Base-by-base conservation (phyloP, 1,284 basidiomycete species). In the Leucoagaricus sp. region DNA sequence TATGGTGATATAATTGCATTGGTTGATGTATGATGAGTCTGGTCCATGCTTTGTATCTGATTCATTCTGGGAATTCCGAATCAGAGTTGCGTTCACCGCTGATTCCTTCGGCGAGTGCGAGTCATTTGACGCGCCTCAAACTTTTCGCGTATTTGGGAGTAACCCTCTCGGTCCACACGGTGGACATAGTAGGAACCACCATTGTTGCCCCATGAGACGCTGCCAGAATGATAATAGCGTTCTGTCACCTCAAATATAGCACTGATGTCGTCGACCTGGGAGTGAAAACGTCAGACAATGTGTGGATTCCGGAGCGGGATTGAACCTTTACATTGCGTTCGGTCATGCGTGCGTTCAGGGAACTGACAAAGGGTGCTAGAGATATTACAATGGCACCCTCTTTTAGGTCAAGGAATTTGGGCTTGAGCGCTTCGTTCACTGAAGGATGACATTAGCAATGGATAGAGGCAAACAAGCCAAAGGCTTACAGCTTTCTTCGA, bases 331-430 rank as follows among this genome's bases (percentile, higher is more conserved):
- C 86, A 60, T 90, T 91, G 28, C 88, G 84, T 63, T 89, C 85
- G 0, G 86, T 88, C 28, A 91, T 73, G n/a, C 87, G 80, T 25
- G 81, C 80, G 61, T 86, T 83, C 7, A 81, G 64, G 1, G 81
- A 79, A 12, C 82, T 77, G 34, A 86, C 86, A 62, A 91, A 91
- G 1, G 86, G 86, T 53, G 81, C 79, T 13, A 91, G 70, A 7
- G 89, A 91, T n/a, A 91, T 79, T 17, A 91, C 87, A 46, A 86
- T 82, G 1, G 89, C 89, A 29, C 89, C 89, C 61, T 91, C 89
- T 65, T 91, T 91, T 58, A 91, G 73, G 67, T 91, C 89, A 45
- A 91, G 69, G 65, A 91, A 91, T 64, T 87, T 89, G 21, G 86
- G 84, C 49, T 84, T 76, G 10, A 91, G 70, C 0, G 84, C 82